These are phyloP conservation scores for Gossypium aridum DNA, from an alignment of 441 rosid species.

Conservation along the genomic window DNA sequence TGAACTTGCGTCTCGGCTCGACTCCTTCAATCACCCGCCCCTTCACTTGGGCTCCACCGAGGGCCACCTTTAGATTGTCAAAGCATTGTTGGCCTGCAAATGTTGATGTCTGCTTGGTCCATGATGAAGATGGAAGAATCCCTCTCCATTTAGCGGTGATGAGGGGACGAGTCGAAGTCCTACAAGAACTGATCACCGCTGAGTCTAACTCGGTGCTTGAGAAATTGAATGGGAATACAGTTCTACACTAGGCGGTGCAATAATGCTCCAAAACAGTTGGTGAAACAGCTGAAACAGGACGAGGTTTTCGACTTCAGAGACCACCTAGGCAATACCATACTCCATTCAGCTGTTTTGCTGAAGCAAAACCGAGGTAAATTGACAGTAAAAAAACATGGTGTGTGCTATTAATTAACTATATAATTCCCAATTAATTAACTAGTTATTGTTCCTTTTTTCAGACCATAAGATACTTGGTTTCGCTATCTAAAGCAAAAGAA, in stretches of 20 bases:
- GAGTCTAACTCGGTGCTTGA: background rate
- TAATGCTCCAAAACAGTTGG: background rate
- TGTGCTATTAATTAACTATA: no score
- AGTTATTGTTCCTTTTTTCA: background rate
- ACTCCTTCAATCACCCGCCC: background rate
- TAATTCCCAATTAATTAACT: background rate
- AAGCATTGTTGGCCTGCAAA: background rate
- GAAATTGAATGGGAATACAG: background rate
- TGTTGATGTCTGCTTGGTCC: background rate
- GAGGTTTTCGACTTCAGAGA: background rate
- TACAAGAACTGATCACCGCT: background rate
- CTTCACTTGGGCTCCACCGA: background rate
- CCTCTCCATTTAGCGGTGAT: conserved; percentile 1
- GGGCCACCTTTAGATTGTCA: background rate
- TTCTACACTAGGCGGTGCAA: conserved; percentile 1
- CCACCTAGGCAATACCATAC: background rate
- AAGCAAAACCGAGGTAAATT: background rate
- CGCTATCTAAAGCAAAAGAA: background rate
- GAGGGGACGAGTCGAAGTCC: background rate
- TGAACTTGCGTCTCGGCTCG: background rate
- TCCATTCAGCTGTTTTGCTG: background rate
- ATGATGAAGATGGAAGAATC: background rate
- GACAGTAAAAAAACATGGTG: background rate
- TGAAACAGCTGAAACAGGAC: background rate
- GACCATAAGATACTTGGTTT: background rate